Percentiles rank a stretch among this genome's conserved stretches.
phyloP scores from a whole-genome alignment of 495 filamentous ascomycete species.

The Ramalina intermedia region DNA sequence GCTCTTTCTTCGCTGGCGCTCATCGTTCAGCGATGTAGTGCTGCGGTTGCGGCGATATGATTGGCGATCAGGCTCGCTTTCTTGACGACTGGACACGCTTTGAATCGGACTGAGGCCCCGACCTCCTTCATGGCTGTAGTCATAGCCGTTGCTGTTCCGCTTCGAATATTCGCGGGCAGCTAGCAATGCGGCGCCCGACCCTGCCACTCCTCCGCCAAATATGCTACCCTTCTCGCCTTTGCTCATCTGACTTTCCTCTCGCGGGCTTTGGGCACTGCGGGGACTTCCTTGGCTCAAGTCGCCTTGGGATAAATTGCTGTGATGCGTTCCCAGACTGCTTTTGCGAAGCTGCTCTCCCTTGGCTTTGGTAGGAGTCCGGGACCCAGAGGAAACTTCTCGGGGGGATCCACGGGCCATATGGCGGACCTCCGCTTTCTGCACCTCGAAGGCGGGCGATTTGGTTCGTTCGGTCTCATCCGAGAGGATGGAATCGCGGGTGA shows the following conservation, averaged over 20 bases:
- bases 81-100: slow-evolving; percentile 63
- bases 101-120: slow-evolving; percentile 74
- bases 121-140: slow-evolving; percentile 39
- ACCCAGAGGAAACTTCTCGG: slow-evolving; percentile 36
- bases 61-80: slow-evolving; percentile 36
- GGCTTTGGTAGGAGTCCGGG: slow-evolving; percentile 38
- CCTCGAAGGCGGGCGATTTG: slow-evolving; percentile 16
- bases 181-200: slow-evolving; percentile 31
- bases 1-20: slow-evolving; percentile 20
- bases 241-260: slow-evolving; percentile 26
- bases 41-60: slow-evolving; percentile 30
- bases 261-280: slow-evolving; percentile 34
- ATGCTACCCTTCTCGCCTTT: slow-evolving; percentile 21
- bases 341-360: slow-evolving; percentile 28
- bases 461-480: slow-evolving; percentile 66
- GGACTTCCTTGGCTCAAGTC: slow-evolving; percentile 36
- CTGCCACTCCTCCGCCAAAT: slow-evolving; percentile 28
- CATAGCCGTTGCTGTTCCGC: slow-evolving; percentile 29
- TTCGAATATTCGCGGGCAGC: slow-evolving; percentile 30
- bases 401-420: slow-evolving; percentile 42
- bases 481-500: slow-evolving; percentile 79
- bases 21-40: slow-evolving; percentile 29
- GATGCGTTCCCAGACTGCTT: slow-evolving; percentile 36
- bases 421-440: slow-evolving; percentile 29
- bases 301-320: slow-evolving; percentile 44